Evolutionary conservation across 2,329 filamentous ascomycete species (phyloP), one percentile per base, ranked within the genome.

Genomic region (Diaporthe sp.): DNA sequence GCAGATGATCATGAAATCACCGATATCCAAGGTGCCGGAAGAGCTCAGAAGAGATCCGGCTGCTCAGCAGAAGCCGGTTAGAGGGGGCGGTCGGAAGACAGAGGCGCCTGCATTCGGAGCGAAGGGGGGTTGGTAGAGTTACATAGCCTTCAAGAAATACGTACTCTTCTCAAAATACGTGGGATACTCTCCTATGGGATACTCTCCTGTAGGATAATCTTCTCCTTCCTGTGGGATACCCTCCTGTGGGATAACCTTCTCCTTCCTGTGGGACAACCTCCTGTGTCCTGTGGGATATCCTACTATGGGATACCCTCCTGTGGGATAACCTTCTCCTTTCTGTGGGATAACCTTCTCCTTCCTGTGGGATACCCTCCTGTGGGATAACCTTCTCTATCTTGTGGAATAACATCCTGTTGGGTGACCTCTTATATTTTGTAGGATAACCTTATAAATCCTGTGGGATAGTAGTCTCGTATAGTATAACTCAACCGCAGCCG

Each of bases 1-100:
- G 86, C 95, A 98, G 87, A 98, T 99, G 91, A 91, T 99, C 44
- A 93, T 91, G 81, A 98, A 98, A 90, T 97, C 94, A 77, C 89
- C 91, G 15, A 95, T 98, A 31, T 96, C 93, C 3, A 93, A 94
- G 82, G 94, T 99, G 37, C 96, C 97, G 0, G 97, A 99, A 79
- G 97, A 98, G 84, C 85, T 98, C 79, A 89, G 94, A 81, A 93
- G 96, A 79, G 96, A 98, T 82, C 95, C 98, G 84, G 93, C 94
- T 1, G 94, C 96, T n/a, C 95, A 98, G 85, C 94, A 95, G 81
- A 96, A 94, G 83, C 92, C 92, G 1, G 86, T 85, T 71, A 86
- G 85, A 82, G 85, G 44, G 6, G 44, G 44, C 19, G 17, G 84
- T 42, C 79, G 81, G 37, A 82, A 81, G 78, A 72, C 70, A 12